These are phyloP conservation scores for Luffa acutangula DNA, from an alignment of 306 rosid species.

Conservation along the genomic window DNA sequence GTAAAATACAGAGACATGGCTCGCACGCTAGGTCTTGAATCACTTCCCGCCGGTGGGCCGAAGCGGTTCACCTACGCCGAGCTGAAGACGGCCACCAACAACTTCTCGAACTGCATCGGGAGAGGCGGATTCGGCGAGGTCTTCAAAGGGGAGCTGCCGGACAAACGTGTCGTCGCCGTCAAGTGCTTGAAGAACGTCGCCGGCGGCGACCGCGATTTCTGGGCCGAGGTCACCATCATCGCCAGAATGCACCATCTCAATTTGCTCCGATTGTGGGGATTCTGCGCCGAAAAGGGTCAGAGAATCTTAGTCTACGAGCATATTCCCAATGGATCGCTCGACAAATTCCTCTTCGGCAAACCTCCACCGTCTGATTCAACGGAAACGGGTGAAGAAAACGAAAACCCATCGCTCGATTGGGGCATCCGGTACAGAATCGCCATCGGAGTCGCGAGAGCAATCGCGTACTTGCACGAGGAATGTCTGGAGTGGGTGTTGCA, in stretches of 20 bases:
- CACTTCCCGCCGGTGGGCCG: conserved; percentile 89
- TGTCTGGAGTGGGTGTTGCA: conserved; percentile 93
- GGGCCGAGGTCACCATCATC: conserved; percentile 86
- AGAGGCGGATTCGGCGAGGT: conserved; percentile 89
- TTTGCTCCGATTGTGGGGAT: conserved; percentile 84
- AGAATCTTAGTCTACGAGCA: conserved; percentile 71
- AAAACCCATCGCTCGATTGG: conserved; percentile 56
- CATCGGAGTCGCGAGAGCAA: conserved; percentile 71
- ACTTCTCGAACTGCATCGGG: conserved; percentile 61
- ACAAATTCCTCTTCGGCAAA: conserved; percentile 40
- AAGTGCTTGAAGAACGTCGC: conserved; percentile 64
- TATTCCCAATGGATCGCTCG: conserved; percentile 69
- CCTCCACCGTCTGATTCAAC: background rate
- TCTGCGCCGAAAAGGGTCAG: conserved; percentile 82
- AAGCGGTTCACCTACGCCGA: conserved; percentile 62
- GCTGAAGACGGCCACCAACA: conserved; percentile 69
- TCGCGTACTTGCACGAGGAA: conserved; percentile 86
- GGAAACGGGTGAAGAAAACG: background rate
- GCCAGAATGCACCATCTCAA: conserved; percentile 96
- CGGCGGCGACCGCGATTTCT: conserved; percentile 74
- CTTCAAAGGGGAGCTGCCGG: conserved; percentile 57
- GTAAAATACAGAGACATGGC: conserved; percentile 92
- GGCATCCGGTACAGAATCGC: conserved; percentile 62
- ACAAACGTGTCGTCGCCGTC: conserved; percentile 76
- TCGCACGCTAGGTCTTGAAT: conserved; percentile 72